These are phyloP conservation scores for Pseudogymnoascus pannorum DNA, from an alignment of 2,329 filamentous ascomycete genomes.

Conservation along the genomic window DNA sequence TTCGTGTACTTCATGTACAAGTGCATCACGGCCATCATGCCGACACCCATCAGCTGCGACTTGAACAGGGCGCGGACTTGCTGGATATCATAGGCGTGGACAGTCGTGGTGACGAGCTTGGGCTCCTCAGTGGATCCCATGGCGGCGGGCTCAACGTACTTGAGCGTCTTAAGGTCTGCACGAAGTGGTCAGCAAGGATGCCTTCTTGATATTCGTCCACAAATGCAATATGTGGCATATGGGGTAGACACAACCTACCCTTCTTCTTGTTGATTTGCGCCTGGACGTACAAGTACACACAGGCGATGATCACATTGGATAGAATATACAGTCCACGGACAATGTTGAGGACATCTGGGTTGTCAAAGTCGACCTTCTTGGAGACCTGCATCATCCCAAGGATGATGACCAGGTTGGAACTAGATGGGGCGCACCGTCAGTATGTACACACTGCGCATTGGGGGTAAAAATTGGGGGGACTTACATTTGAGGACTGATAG, in stretches of 20 bases:
- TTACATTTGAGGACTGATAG: slow-evolving; percentile 6
- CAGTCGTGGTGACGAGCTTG: slow-evolving; percentile 92
- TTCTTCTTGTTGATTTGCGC: slow-evolving; percentile 90
- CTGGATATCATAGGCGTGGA: slow-evolving; percentile 85
- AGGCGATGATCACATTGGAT: slow-evolving; percentile 75
- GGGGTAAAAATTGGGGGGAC: neutral
- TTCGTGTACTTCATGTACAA: slow-evolving; percentile 99
- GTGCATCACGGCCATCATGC: slow-evolving; percentile 99
- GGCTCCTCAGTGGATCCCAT: slow-evolving; percentile 92
- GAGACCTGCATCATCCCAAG: slow-evolving; percentile 97
- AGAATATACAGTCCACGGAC: slow-evolving; percentile 58
- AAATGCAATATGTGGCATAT: neutral
- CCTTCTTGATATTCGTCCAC: neutral
- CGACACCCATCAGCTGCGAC: slow-evolving; percentile 88
- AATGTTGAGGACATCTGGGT: slow-evolving; percentile 61
- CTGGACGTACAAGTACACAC: slow-evolving; percentile 80
- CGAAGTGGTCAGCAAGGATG: neutral
- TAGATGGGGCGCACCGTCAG: slow-evolving; percentile 35
- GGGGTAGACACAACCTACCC: slow-evolving; percentile 50
- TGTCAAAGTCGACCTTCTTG: slow-evolving; percentile 91
- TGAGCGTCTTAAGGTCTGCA: slow-evolving; percentile 91
- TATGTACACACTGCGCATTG: slow-evolving; percentile 7
- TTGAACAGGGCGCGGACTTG: slow-evolving; percentile 84
- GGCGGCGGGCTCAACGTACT: slow-evolving; percentile 93
- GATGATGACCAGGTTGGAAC: slow-evolving; percentile 90